Evolutionary conservation across 441 rosid genomes (phyloP), one percentile per base, ranked within the genome.

Genomic region (Populus hybrid): DNA sequence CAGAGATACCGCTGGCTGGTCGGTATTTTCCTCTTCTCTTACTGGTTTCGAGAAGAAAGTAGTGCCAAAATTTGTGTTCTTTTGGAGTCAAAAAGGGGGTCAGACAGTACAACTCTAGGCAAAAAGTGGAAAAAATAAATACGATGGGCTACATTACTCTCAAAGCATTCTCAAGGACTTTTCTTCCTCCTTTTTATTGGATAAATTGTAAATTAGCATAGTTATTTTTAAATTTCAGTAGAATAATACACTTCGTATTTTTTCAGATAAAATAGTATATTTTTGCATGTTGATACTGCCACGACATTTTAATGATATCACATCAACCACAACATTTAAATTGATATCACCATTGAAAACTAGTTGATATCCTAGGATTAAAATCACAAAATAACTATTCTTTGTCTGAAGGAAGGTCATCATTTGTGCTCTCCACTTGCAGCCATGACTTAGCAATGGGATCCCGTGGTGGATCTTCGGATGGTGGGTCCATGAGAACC

Each of bases 401-500:
- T 1, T 68, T 82, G 74, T 91, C 98, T 35, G 99, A 92, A 87
- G 97, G 97, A 78, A 88, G 93, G 79, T 85, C 97, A 4, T 92
- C 99, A 65, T 92, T 90, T 69, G 91, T 87, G 69, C 93, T 92
- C 31, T 91, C 97, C n/a, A 83, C 91, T 40, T 85, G 93, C 84
- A 92, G 94, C 83, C 89, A 88, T 63, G 95, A 88, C 71, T 87
- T 91, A 72, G 89, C 89, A 77, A 76, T 82, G 77, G 97, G 92
- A 74, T 92, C 97, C 64, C 87, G 84, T 61, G 88, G 94, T 66
- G 95, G 92, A 68, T 94, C 91, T 81, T 93, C 95, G 66, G 97
- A 95, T 86, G 94, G 94, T 72, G 92, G 97, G 98, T 95, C 99
- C 38, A 76, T 93, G 90, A 85, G 88, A 69, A 87, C 94, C 42